Base-by-base conservation (phyloP, 805 yeast genomes). In the Dipodascopsis uninucleata region DNA sequence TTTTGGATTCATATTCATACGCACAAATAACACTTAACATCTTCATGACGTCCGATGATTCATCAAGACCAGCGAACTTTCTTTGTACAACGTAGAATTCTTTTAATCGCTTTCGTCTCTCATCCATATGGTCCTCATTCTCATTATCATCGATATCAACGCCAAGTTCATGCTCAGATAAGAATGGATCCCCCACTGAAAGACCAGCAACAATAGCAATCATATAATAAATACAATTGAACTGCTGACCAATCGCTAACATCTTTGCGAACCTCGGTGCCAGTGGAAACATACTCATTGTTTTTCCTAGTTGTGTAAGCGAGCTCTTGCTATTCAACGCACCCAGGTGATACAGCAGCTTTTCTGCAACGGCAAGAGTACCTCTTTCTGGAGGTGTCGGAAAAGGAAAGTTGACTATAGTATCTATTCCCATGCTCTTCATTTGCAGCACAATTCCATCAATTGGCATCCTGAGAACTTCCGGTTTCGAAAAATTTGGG, bases 391-490 rank as follows among this genome's bases (percentile, higher is more conserved):
- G 97, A 2, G 96, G 85, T 0, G 97, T 89, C 3, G 97, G 96
- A 67, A 93, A 93, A 28, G 98, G 98, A 70, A 93, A 93, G 59
- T 93, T 90, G 18, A 79, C 69, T 28, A 93, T 82, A 41, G 84
- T 85, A 61, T 85, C 93, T 49, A 93, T 89, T 2, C 96, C 97
- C 96, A 93, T 93, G 53, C 90, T 78, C 65, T 93, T 93, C 98
- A 93, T 93, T 37, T 84, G 84, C 56, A 93, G 67, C 0, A 93
- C 95, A n/a, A 93, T 83, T 62, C 96, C 88, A 62, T 93, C 98
- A 28, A 88, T 87, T 0, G 98, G 97, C 94, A 87, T 89, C 54
- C 97, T 72, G 46, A 85, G 68, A 36, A 93, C 89, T 63, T 93
- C 99, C 0, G 99, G 97, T 43, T 71, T 72, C 8, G 93, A 75